Evolutionary conservation across 2,329 filamentous ascomycete genomes (phyloP).

Genomic region (Trichoderma sp.): DNA sequence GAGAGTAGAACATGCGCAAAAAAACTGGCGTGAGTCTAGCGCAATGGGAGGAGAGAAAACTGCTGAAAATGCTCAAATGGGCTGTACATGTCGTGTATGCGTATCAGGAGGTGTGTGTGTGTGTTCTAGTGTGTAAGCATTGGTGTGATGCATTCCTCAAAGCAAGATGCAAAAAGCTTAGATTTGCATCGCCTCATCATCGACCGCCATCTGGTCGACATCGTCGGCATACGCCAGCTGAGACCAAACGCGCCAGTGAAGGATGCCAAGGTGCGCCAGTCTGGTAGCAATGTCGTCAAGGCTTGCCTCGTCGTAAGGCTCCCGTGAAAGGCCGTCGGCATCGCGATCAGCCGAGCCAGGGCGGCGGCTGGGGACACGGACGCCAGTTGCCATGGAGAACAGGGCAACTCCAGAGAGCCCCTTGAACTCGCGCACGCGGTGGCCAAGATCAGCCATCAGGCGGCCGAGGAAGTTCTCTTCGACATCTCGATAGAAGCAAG

Average conservation of each 20-base stretch:
- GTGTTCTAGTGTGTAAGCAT: not conserved
- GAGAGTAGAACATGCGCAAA: not conserved
- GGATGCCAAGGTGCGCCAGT: conserved; percentile 75
- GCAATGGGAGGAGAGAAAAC: not conserved
- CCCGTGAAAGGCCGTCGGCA: conserved; percentile 37
- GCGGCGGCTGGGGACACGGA: conserved; percentile 42
- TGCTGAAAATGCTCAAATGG: conserved; percentile 6
- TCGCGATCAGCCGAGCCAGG: conserved; percentile 39
- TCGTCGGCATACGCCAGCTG: conserved; percentile 65
- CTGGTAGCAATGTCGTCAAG: conserved; percentile 70
- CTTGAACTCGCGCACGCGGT: conserved; percentile 53
- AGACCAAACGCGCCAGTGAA: conserved; percentile 90
- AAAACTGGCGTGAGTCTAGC: not conserved
- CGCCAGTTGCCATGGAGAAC: conserved; percentile 55
- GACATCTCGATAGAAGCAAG: conserved; percentile 47
- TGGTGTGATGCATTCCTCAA: not conserved
- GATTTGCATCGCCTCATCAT: conserved; percentile 27
- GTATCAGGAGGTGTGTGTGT: not conserved
- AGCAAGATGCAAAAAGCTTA: conserved; percentile 12
- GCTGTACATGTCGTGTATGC: conserved; percentile 5
- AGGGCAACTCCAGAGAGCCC: conserved; percentile 51
- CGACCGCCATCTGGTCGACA: conserved; percentile 36
- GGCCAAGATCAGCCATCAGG: conserved; percentile 48
- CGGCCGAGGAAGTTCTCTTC: conserved; percentile 51
- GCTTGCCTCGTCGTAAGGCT: conserved; percentile 51